phyloP scores from a whole-genome alignment of 2,329 filamentous ascomycete genomes.

The Aureobasidium zeae region DNA sequence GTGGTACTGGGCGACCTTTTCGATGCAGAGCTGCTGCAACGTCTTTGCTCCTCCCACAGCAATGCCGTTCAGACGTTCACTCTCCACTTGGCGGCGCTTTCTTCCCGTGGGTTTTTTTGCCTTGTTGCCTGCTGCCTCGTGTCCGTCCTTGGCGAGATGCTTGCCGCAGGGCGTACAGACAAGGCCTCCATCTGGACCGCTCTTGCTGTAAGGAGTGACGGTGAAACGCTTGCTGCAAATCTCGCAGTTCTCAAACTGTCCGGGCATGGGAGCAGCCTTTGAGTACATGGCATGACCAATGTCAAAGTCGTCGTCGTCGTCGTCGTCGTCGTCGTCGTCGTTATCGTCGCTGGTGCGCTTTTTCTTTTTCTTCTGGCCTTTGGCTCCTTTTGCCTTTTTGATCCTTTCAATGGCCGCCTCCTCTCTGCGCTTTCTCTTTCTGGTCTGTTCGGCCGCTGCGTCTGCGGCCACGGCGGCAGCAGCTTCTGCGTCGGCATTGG shows the following conservation, averaged over 20 bases:
- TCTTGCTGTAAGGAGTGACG: slow-evolving; percentile 79
- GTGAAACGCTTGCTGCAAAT: slow-evolving; percentile 81
- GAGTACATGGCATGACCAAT: slow-evolving; percentile 45
- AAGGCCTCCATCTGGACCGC: slow-evolving; percentile 74
- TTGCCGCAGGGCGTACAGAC: slow-evolving; percentile 76
- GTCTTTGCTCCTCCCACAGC: slow-evolving; percentile 57
- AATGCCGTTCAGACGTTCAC: slow-evolving; percentile 71
- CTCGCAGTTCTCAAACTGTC: slow-evolving; percentile 83
- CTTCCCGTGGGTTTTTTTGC: slow-evolving; percentile 50
- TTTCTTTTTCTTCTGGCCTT: slow-evolving; percentile 38
- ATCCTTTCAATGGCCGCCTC: slow-evolving; percentile 34
- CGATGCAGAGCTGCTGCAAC: slow-evolving; percentile 55
- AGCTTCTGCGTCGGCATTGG: slow-evolving; percentile 23
- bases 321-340: slow-evolving; percentile 35
- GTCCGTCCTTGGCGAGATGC: slow-evolving; percentile 50
- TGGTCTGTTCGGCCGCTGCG: slow-evolving; percentile 34
- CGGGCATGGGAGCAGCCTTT: slow-evolving; percentile 56
- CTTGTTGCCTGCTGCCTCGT: slow-evolving; percentile 52
- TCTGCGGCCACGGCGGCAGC: slow-evolving; percentile 31
- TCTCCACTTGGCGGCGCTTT: slow-evolving; percentile 67
- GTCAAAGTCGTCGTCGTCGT: slow-evolving; percentile 39
- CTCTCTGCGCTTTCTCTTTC: slow-evolving; percentile 47
- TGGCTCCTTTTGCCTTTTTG: slow-evolving; percentile 41
- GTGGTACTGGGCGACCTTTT: slow-evolving; percentile 54
- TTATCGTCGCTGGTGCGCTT: slow-evolving; percentile 36